Percentiles rank a stretch among this genome's conserved stretches.
Evolutionary conservation across 2,329 filamentous ascomycete genomes (phyloP).

Genomic region (Tympanopsis confertula): DNA sequence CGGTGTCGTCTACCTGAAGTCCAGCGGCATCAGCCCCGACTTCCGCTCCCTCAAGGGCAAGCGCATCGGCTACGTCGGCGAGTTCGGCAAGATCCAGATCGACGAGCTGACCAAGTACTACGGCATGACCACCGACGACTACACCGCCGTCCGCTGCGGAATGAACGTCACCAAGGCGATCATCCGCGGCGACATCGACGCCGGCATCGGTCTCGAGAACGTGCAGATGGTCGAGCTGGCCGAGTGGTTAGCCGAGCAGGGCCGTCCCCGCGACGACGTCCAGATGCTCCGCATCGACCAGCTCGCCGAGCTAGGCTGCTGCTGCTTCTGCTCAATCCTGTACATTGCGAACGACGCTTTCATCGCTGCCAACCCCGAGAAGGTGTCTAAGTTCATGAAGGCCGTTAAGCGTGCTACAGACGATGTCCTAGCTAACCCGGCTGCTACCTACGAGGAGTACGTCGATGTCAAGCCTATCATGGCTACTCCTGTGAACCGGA

Average conservation of each 20-base stretch:
- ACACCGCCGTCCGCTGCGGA: conserved; percentile 66
- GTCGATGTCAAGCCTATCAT: conserved; percentile 63
- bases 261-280: conserved; percentile 53
- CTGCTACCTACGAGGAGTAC: conserved; percentile 55
- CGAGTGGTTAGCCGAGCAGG: conserved; percentile 58
- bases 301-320: conserved; percentile 68
- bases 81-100: conserved; percentile 74
- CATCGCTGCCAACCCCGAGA: conserved; percentile 51
- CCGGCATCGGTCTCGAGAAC: conserved; percentile 67
- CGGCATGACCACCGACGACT: conserved; percentile 61
- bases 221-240: conserved; percentile 76
- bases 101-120: conserved; percentile 72
- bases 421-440: conserved; percentile 53
- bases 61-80: conserved; percentile 68
- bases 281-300: conserved; percentile 75
- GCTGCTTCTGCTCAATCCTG: conserved; percentile 73
- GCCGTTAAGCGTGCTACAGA: conserved; percentile 68
- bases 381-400: conserved; percentile 55
- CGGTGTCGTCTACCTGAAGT: conserved; percentile 65
- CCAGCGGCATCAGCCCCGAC: conserved; percentile 62
- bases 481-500: conserved; percentile 56
- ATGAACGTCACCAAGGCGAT: conserved; percentile 75
- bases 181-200: conserved; percentile 61
- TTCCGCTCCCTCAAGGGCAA: conserved; percentile 67
- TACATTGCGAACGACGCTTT: conserved; percentile 71